These are phyloP conservation scores for Cryptosporidium tyzzeri DNA, from an alignment of 169 alveolate genomes.

Conservation along the genomic window DNA sequence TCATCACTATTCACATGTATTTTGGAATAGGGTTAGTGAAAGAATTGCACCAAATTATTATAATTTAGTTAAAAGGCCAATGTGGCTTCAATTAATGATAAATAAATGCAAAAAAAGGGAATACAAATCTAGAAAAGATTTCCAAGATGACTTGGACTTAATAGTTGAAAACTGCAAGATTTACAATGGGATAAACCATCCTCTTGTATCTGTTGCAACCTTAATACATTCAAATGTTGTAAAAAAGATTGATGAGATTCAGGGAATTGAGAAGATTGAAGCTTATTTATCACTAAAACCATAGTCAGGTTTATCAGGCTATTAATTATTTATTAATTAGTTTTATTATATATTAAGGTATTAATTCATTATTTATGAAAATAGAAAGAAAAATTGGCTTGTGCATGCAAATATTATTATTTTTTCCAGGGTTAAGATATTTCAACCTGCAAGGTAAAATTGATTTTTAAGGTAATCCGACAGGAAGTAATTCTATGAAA, in stretches of 20 bases:
- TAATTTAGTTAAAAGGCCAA: conserved; percentile 84
- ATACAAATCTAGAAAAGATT: conserved; percentile 80
- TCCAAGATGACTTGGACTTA: conserved; percentile 83
- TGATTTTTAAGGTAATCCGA: background rate
- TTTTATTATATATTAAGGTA: background rate
- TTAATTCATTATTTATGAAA: conserved; percentile 38
- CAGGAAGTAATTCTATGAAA: background rate
- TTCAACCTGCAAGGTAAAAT: background rate
- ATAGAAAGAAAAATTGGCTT: conserved; percentile 14
- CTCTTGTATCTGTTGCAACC: conserved; percentile 81
- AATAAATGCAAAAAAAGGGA: conserved; percentile 83
- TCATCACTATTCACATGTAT: conserved; percentile 80
- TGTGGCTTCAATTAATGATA: conserved; percentile 85
- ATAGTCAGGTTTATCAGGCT: background rate
- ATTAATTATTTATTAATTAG: background rate
- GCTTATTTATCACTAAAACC: conserved; percentile 76
- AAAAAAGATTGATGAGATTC: conserved; percentile 58
- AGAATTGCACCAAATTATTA: conserved; percentile 88
- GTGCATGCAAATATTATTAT: conserved; percentile 59
- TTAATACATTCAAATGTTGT: conserved; percentile 33
- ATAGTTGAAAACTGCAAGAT: conserved; percentile 85
- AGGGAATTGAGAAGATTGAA: conserved; percentile 79
- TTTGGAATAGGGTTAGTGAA: conserved; percentile 84
- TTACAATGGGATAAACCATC: conserved; percentile 84
- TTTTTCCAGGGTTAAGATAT: conserved; percentile 32